Evolutionary conservation across 495 filamentous ascomycete species (phyloP).

Genomic region (Penicillium ochrochloron): DNA sequence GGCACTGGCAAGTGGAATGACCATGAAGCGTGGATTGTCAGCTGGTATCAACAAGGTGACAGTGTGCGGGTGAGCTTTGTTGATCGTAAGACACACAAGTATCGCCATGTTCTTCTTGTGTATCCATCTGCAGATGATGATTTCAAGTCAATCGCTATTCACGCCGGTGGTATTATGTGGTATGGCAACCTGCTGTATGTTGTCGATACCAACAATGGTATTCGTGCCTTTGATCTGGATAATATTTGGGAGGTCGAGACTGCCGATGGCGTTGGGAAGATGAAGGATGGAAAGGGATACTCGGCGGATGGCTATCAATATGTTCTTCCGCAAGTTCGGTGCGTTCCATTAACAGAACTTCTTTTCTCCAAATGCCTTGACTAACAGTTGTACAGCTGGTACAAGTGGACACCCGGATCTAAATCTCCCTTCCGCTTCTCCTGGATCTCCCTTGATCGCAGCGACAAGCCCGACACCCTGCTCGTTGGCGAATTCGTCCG

Average conservation of each 20-base stretch:
- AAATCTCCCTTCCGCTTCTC: conserved; percentile 31
- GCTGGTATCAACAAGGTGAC: conserved; percentile 42
- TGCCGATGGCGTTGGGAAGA: conserved; percentile 33
- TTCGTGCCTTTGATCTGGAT: conserved; percentile 39
- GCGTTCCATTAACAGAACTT: neutral
- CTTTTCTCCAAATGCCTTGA: neutral
- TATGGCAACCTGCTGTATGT: conserved; percentile 40
- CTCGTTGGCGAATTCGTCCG: conserved; percentile 30
- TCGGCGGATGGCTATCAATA: conserved; percentile 40
- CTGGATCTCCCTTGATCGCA: conserved; percentile 30
- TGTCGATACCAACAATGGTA: conserved; percentile 37
- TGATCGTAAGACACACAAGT: conserved; percentile 34
- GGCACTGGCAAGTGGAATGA: conserved; percentile 38
- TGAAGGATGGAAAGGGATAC: conserved; percentile 27
- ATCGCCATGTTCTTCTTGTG: conserved; percentile 47
- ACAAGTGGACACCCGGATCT: conserved; percentile 24
- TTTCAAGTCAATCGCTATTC: conserved; percentile 34
- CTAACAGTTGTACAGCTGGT: conserved; percentile 6
- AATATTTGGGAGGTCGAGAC: conserved; percentile 39
- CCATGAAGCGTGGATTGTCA: conserved; percentile 40
- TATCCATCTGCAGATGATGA: conserved; percentile 34
- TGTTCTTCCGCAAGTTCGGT: conserved; percentile 34
- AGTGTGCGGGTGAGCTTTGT: conserved; percentile 44
- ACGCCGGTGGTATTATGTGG: conserved; percentile 43
- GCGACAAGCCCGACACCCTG: conserved; percentile 26